Conservation (phyloP, 768 basidiomycete species). For the Suillus subaureus region DNA sequence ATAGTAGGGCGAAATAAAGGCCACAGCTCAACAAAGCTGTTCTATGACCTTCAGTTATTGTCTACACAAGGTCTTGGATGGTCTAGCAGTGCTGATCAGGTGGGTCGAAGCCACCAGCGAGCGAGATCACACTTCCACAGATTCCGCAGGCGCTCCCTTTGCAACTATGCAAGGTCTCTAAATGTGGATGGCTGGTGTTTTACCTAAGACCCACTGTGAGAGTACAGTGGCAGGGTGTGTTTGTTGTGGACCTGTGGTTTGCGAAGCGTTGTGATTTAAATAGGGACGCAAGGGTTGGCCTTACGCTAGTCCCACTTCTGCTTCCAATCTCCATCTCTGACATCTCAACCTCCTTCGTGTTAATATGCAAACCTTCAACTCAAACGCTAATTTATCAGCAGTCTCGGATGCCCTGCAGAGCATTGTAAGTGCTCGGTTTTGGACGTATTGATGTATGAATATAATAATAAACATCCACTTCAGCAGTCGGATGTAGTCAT, state of each 20-base stretch:
- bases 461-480: neutral
- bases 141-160: neutral
- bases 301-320: neutral
- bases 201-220: neutral
- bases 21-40: neutral
- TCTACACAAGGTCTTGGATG: neutral
- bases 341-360: neutral
- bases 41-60: neutral
- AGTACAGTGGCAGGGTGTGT: neutral
- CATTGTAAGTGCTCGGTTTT: neutral
- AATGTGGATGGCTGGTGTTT: neutral
- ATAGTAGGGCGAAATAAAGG: neutral
- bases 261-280: neutral
- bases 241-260: neutral
- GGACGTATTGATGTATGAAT: neutral
- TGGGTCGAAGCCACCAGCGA: neutral
- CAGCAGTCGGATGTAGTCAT: conserved; percentile 17
- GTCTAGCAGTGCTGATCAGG: too few species aligned
- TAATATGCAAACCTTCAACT: neutral
- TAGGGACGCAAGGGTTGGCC: neutral
- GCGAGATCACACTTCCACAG: neutral
- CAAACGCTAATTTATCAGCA: neutral
- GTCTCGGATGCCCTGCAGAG: too few species aligned
- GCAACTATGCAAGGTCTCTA: neutral
- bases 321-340: neutral